Conservation (phyloP, 305 asterid genomes). For the Fraxinus baroniana region DNA sequence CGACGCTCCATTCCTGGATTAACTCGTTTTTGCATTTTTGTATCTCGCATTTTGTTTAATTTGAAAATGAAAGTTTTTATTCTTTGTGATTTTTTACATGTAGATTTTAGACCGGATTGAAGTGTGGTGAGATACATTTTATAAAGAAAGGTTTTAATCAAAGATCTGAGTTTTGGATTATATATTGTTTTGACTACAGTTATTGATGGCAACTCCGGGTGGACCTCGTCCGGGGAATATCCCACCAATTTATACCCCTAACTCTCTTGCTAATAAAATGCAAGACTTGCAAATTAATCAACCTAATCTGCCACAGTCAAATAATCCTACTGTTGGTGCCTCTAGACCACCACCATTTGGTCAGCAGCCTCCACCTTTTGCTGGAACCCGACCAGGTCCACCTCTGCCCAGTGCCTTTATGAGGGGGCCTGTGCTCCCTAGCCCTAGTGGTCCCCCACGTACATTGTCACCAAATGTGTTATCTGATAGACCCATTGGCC, state of each 20-base stretch:
- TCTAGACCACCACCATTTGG: constrained; percentile 51
- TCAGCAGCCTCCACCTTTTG: constrained; percentile 69
- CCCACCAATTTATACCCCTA: constrained; percentile 74
- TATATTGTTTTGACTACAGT: constrained; percentile 23
- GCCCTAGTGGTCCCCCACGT: constrained; percentile 47
- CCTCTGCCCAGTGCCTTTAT: constrained; percentile 70
- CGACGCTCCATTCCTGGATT: neutral
- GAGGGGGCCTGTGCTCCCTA: constrained; percentile 55
- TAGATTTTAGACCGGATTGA: constrained; percentile 33
- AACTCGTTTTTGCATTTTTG: constrained; percentile 4
- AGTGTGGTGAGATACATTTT: constrained; percentile 15
- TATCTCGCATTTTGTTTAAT: constrained; percentile 19
- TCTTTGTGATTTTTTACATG: constrained; percentile 7
- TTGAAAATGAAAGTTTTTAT: constrained; percentile 17
- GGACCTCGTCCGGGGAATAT: constrained; percentile 79
- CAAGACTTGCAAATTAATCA: constrained; percentile 72
- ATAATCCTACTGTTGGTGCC: constrained; percentile 26
- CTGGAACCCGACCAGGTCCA: constrained; percentile 67
- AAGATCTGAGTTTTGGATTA: neutral
- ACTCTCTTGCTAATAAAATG: constrained; percentile 68
- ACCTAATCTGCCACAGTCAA: constrained; percentile 45
- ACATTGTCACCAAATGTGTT: constrained; percentile 48
- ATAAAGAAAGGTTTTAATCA: neutral
- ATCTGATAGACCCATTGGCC: constrained; percentile 57
- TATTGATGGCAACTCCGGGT: constrained; percentile 76